Evolutionary conservation across 176 grass and related monocot genomes (phyloP).

Genomic region (Stipa capillata): DNA sequence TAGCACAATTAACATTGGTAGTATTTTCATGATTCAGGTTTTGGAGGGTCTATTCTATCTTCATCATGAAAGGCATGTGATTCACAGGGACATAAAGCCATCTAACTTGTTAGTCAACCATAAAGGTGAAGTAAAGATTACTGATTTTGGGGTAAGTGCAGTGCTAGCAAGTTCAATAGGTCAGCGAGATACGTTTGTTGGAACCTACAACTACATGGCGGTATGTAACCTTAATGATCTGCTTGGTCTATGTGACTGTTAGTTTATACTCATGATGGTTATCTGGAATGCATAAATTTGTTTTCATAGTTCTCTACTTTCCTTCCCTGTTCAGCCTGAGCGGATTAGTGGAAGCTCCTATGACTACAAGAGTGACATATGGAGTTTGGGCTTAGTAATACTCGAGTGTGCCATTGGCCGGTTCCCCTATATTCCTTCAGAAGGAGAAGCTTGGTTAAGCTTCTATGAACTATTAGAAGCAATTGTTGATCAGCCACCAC

Average conservation of each 20-base stretch:
- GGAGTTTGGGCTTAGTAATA: conserved; percentile 95
- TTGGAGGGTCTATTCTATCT: conserved; percentile 88
- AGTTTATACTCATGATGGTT: not conserved
- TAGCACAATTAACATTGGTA: not conserved
- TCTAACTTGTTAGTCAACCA: conserved; percentile 93
- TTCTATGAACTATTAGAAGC: conserved; percentile 97
- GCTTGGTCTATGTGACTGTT: not conserved
- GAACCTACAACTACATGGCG: conserved; percentile 97
- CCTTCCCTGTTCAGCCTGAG: conserved; percentile 59
- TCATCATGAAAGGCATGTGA: conserved; percentile 94
- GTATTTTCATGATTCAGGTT: conserved; percentile 46
- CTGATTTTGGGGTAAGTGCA: conserved; percentile 93
- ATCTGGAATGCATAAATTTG: conserved; percentile 1
- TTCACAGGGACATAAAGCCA: conserved; percentile 95
- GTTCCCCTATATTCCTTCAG: conserved; percentile 83
- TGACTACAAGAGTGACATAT: conserved; percentile 96
- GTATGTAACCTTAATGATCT: conserved; percentile 43
- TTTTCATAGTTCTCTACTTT: conserved; percentile 19
- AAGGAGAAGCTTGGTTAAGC: conserved; percentile 73
- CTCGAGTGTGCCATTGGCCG: conserved; percentile 89
- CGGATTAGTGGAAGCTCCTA: conserved; percentile 91
- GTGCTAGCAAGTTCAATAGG: conserved; percentile 87
- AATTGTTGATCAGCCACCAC: conserved; percentile 92
- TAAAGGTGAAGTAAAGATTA: conserved; percentile 94
- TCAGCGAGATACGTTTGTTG: conserved; percentile 93